Base-by-base conservation (phyloP, 768 basidiomycete species). In the Sporobolomyces pararoseus region DNA sequence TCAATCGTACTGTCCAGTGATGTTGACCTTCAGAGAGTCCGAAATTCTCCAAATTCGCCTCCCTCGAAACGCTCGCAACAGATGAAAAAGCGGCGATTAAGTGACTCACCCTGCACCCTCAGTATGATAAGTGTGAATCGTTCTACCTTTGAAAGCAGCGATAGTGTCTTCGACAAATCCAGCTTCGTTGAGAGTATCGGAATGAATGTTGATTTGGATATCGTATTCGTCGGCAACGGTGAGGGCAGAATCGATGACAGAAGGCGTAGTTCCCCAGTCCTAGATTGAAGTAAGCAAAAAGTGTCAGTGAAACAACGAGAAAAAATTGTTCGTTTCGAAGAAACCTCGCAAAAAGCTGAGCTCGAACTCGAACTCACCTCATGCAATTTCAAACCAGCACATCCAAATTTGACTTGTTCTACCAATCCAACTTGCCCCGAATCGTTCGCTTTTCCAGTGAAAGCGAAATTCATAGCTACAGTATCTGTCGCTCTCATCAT, bases 401-500 rank as follows among this genome's bases (percentile, higher is more conserved):
- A 91, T 14, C 94, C 94, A 17, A 91, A 90, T 67, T 83, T 82
- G 31, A 95, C 83, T 63, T 93, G 83, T 67, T 96, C 94, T 78
- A 87, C 87, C 62, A 97, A 78, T 5, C 89, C 88, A 3, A 75
- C 82, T 14, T 83, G 81, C 0, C 88, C 91, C 0, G 89, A 84
- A 77, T 99, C 96, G 74, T 97, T 98, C 0, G 94, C 96, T 80
- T 96, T 98, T 19, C 94, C 95, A 1, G 96, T 99, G 77, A 98
- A 90, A 3, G 84, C 90, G 79, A 95, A 91, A 78, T 97, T 97
- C 83, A 96, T 86, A 1, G 93, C 86, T 55, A 97, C 80, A 7
- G 50, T 84, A 77, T 99, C 96, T 17, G 91, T 95, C 7, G 95
- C 94, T 0, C 87, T 84, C 62, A 99, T 82, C 95, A 98, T 98